Evolutionary conservation across 2,329 filamentous ascomycete genomes (phyloP).

Genomic region (Lachnellula suecica): DNA sequence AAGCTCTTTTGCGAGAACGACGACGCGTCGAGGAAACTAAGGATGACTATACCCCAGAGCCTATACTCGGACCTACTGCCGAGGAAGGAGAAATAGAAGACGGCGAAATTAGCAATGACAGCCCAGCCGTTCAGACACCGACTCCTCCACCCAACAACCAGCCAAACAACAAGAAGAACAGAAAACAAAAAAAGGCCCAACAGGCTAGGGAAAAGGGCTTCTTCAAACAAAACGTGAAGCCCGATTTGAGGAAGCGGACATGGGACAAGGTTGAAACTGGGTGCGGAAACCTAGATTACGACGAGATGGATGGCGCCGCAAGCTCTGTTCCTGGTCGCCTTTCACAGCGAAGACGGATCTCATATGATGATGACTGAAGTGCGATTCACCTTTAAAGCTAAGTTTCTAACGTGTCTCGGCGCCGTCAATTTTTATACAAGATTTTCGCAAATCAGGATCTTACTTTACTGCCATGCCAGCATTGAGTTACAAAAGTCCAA

Average conservation of each 20-base stretch:
- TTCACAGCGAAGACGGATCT: slow-evolving; percentile 44
- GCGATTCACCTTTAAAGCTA: too few relatives aligned
- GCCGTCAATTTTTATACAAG: too few relatives aligned
- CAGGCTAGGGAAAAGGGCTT: slow-evolving; percentile 26
- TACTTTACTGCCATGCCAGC: too few relatives aligned
- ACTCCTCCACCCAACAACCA: slow-evolving; percentile 13
- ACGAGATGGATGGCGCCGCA: slow-evolving; percentile 38
- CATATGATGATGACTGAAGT: slow-evolving; percentile 45
- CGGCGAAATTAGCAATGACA: slow-evolving; percentile 8
- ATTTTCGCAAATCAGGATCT: too few relatives aligned
- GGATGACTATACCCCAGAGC: slow-evolving; percentile 5
- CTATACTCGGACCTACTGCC: not conserved
- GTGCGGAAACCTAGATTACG: slow-evolving; percentile 60
- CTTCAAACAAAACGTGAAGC: slow-evolving; percentile 46
- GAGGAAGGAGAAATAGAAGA: slow-evolving; percentile 11
- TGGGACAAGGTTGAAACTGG: slow-evolving; percentile 66
- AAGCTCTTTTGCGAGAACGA: slow-evolving; percentile 61
- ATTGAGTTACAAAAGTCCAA: not conserved
- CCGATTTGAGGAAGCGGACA: slow-evolving; percentile 63
- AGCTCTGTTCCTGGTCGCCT: slow-evolving; percentile 25
- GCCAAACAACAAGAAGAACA: slow-evolving; percentile 17
- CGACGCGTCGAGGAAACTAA: slow-evolving; percentile 27
- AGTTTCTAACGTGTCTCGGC: too few relatives aligned
- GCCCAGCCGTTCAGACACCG: slow-evolving; percentile 3
- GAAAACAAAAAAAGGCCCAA: slow-evolving; percentile 23